Evolutionary conservation across 2,329 filamentous ascomycete species (phyloP).

Genomic region (Davidsoniella neocaledoniae): DNA sequence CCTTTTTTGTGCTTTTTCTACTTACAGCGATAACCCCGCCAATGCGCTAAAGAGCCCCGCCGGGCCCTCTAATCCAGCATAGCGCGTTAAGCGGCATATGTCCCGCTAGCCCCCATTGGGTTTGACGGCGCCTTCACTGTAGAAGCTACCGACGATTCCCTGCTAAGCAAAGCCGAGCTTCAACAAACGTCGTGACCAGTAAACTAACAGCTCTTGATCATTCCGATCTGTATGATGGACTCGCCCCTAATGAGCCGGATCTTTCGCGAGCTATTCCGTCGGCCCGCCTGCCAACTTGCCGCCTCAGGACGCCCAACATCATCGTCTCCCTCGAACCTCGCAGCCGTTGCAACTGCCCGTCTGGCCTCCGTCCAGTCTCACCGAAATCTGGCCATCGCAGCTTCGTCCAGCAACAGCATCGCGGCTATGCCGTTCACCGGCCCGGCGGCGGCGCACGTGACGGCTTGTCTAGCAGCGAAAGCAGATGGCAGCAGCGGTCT

Average conservation of each 20-base stretch:
- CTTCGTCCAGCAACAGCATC: constrained; percentile 17
- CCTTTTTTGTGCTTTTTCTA: neutral
- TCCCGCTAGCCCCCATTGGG: neutral
- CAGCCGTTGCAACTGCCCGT: no score
- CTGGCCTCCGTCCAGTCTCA: neutral
- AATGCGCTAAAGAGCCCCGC: constrained; percentile 3
- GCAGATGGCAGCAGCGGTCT: constrained; percentile 72
- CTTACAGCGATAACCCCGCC: constrained; percentile 10
- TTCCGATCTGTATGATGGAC: constrained; percentile 43
- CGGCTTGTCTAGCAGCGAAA: constrained; percentile 32
- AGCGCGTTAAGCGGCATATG: neutral
- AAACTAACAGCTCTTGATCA: neutral
- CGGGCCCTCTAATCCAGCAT: neutral
- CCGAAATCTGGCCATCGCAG: constrained; percentile 8
- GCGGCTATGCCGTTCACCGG: constrained; percentile 15
- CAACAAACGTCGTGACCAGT: neutral
- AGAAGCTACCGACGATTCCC: neutral
- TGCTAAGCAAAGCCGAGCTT: no score
- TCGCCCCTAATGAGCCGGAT: constrained; percentile 61
- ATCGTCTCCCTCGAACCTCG: constrained; percentile 14
- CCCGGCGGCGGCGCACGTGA: constrained; percentile 6
- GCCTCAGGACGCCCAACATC: constrained; percentile 26
- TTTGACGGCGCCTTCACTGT: neutral
- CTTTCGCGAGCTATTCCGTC: constrained; percentile 72
- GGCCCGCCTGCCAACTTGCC: constrained; percentile 35